Evolutionary conservation across 306 rosid genomes (phyloP).

Genomic region (Herpetospermum pedunculosum): DNA sequence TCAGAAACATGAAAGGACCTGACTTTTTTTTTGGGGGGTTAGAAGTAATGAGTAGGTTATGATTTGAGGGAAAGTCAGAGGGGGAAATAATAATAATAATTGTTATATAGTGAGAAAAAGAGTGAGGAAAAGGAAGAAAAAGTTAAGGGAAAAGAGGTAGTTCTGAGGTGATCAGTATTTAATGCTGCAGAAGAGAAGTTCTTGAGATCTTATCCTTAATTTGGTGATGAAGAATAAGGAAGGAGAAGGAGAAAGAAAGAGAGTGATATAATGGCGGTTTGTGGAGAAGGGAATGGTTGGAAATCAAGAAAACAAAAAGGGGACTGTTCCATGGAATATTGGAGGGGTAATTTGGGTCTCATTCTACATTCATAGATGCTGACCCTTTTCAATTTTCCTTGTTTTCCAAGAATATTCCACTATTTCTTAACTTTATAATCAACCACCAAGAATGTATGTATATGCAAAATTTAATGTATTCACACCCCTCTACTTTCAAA

Average conservation of each 20-base stretch:
- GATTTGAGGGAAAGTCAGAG: constrained; percentile 27
- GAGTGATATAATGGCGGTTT: constrained; percentile 29
- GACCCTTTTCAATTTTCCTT: constrained; percentile 32
- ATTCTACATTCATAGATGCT: constrained; percentile 32
- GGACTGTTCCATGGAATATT: constrained; percentile 45
- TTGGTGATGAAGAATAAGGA: too few relatives aligned
- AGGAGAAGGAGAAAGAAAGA: constrained; percentile 20
- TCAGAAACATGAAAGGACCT: constrained; percentile 19
- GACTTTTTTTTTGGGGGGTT: too few relatives aligned
- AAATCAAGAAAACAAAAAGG: constrained; percentile 48
- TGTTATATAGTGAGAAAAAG: too few relatives aligned
- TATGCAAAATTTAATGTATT: too few relatives aligned
- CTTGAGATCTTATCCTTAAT: too few relatives aligned
- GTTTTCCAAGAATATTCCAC: constrained; percentile 44
- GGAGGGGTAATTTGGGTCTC: constrained; percentile 31
- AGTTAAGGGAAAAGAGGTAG: constrained; percentile 11
- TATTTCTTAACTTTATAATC: constrained; percentile 5
- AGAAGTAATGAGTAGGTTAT: constrained; percentile 51
- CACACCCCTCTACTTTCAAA: too few relatives aligned
- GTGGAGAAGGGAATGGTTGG: constrained; percentile 42
- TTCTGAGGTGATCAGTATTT: too few relatives aligned
- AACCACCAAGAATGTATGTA: too few relatives aligned
- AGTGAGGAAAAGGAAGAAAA: too few relatives aligned
- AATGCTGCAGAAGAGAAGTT: too few relatives aligned
- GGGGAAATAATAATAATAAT: background rate